Base-by-base conservation (phyloP, 495 filamentous ascomycete genomes). In the Aspergillus haitiensis region DNA sequence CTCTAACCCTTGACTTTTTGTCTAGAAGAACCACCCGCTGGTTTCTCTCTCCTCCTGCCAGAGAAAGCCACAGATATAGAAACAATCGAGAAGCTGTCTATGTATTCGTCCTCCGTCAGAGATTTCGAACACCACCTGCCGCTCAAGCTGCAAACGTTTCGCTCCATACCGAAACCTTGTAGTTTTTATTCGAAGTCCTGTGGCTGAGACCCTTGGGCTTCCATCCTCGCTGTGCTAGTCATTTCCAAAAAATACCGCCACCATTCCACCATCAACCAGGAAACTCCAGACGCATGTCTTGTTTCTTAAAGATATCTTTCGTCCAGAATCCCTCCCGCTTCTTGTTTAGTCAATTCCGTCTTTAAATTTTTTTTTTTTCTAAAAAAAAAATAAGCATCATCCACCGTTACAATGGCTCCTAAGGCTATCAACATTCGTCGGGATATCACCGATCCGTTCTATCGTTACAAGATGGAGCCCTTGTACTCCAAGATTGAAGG, bases 391-490 rank as follows among this genome's bases (percentile, higher is more conserved):
- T 54, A 42, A 42, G 47, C 47, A 61, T 58, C 59, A 61, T 68
- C 52, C 60, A 79, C 76, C 79, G 83, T 82, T 81, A 86, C 62
- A 76, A 93, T 93, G 89, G 87, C 87, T 54, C 39, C 58, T 37
- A 59, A 40, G 76, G 89, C 87, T 77, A 82, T 98, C 84, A 98
- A 98, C 78, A 93, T 98, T 83, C 93, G 93, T 75, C 91, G 94
- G 77, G 95, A 98, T 90, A 87, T 97, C 79, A 87, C 86, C 80
- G 94, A 98, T 80, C 89, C 90, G 75, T 98, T 97, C 88, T 98
- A 98, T 78, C 94, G 94, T 77, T 98, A 98, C 86, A 98, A 98
- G 85, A 98, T 98, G 94, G 94, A 98, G 80, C 86, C 84, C 63
- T 82, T 98, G 71, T 90, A 93, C 83, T 96, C 94, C 76, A 98